A percentile compares a stretch with the other conserved stretches of the same genome.
These are phyloP conservation scores for Botrytis galanthina DNA, from an alignment of 2,329 filamentous ascomycete species.

Conservation along the genomic window DNA sequence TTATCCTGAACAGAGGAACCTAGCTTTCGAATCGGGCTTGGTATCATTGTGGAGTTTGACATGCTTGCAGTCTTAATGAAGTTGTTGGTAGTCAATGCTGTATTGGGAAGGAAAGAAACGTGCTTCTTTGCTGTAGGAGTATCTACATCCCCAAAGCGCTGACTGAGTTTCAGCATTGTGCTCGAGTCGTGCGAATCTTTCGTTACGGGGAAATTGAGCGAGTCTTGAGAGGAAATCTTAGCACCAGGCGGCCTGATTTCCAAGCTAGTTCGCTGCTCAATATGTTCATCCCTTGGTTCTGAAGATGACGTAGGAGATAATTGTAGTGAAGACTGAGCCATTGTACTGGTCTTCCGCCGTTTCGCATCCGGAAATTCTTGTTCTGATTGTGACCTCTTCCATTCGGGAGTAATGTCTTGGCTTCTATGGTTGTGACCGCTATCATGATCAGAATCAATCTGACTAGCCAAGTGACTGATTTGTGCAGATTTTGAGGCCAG, in stretches of 20 bases:
- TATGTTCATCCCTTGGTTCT: not conserved
- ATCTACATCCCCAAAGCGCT: slow-evolving; percentile 50
- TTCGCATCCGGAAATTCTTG: not conserved
- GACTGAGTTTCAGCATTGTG: slow-evolving; percentile 64
- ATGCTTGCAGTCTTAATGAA: not conserved
- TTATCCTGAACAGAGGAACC: not conserved
- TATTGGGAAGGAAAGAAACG: not conserved
- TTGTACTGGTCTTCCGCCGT: not conserved
- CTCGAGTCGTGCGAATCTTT: slow-evolving; percentile 70
- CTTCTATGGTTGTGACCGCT: not conserved
- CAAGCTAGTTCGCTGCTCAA: slow-evolving; percentile 1
- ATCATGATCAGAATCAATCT: not conserved
- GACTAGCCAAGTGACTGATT: not conserved
- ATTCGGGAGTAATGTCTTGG: not conserved
- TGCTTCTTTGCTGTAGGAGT: not conserved
- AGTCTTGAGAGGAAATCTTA: slow-evolving; percentile 40
- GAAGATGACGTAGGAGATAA: not conserved
- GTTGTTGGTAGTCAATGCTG: not conserved
- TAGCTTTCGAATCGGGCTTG: not conserved
- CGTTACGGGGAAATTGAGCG: slow-evolving; percentile 68
- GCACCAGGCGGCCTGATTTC: slow-evolving; percentile 7
- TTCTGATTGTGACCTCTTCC: not conserved
- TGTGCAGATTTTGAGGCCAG: not conserved
- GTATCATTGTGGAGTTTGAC: not conserved
- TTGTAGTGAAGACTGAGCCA: not conserved